Evolutionary conservation across 75 land plant genomes (phyloP), one percentile per base, ranked within the genome.

Genomic region (Sequoia sempervirens): DNA sequence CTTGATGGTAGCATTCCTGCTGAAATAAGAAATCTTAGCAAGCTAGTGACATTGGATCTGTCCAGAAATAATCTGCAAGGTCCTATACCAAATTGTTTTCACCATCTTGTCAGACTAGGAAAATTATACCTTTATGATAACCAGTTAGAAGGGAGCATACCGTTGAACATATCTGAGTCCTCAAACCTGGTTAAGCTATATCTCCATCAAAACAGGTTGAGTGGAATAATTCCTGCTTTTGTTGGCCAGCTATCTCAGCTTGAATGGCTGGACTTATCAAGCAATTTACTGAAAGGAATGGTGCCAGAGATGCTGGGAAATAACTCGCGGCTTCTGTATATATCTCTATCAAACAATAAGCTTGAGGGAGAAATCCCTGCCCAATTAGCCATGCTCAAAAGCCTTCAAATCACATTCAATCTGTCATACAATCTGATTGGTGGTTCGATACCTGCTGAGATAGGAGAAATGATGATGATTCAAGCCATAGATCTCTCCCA

Each of bases 381-480:
- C 4, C 20, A 61, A 20, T 0, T 61, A 61, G 20, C 68, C 20
- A 5, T 18, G 68, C 68, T 61, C 64, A 82, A 0, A 10, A 82
- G 64, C 20, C 30, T 82, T 14, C 12, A 18, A 5, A 28, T 26
- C 32, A 5, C 52, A 20, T 61, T 23, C n/a, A 53, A 47, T 54
- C 70, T 82, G 11, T 36, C 68, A 23, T 0, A 61, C 68, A 87
- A 87, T 43, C 20, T 50, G 1, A 79, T 89, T 11, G 54, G 18
- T 26, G 86, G 87, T 61, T 4, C 0, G 6, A 61, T 61, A 23
- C 68, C 68, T 5, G 7, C n/a, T 2, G 7, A 61, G 20, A 87
- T 69, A 58, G 79, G 79, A 18, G 52, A 46, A 36, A 23, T 61
- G 68, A 4, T 61, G n/a, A 61, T 61, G 68, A n/a, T 61, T 26